Evolutionary conservation across 2,329 filamentous ascomycete species (phyloP).

Genomic region (Cladosporium sp.): DNA sequence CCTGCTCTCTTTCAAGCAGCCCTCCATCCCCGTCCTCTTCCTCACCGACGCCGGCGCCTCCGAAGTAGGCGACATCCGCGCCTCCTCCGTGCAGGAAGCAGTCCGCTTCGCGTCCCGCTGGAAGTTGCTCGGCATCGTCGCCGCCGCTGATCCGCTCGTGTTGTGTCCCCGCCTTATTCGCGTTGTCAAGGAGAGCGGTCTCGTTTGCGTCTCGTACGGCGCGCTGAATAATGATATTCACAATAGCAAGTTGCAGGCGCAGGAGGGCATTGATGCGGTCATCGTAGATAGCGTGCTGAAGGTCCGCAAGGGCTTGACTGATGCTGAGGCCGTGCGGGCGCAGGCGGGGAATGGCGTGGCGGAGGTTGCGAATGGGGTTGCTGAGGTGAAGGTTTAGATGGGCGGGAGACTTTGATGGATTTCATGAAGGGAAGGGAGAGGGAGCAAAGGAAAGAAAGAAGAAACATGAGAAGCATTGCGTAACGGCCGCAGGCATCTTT

Average conservation of each 20-base stretch:
- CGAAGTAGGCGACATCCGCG: slow-evolving; percentile 81
- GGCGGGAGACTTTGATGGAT: background rate
- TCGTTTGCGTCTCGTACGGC: slow-evolving; percentile 97
- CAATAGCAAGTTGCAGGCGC: slow-evolving; percentile 86
- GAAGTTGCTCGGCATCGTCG: slow-evolving; percentile 91
- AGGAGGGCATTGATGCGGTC: slow-evolving; percentile 93
- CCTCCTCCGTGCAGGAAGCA: slow-evolving; percentile 88
- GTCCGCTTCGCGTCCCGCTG: slow-evolving; percentile 91
- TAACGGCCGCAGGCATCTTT: too few relatives aligned
- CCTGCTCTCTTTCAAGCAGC: slow-evolving; percentile 92
- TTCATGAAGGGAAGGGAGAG: slow-evolving; percentile 19
- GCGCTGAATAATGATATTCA: slow-evolving; percentile 79
- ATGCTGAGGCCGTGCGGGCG: slow-evolving; percentile 19
- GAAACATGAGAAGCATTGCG: too few relatives aligned
- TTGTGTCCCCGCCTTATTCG: slow-evolving; percentile 83
- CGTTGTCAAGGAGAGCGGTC: slow-evolving; percentile 88
- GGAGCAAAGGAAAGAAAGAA: background rate
- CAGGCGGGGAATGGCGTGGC: slow-evolving; percentile 3
- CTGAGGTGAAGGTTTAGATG: slow-evolving; percentile 1
- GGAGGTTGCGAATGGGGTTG: background rate
- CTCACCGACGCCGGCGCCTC: slow-evolving; percentile 83
- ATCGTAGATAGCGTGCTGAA: slow-evolving; percentile 94
- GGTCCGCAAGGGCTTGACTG: slow-evolving; percentile 85
- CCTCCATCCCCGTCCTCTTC: slow-evolving; percentile 92
- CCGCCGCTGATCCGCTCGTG: slow-evolving; percentile 81